These are phyloP conservation scores for Citrus medica DNA, from an alignment of 345 rosid genomes.

Conservation along the genomic window DNA sequence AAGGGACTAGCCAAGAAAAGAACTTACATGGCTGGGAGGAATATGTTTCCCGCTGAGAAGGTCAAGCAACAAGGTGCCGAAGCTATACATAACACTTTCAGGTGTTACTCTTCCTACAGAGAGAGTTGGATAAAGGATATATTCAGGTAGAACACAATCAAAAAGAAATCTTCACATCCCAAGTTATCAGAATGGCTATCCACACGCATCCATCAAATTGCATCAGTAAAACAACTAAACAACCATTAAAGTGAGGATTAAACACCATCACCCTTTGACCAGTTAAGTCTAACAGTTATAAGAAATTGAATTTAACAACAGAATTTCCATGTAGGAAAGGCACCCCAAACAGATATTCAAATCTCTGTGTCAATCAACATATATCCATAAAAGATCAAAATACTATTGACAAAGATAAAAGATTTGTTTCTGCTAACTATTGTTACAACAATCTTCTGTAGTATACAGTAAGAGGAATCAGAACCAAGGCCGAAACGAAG, in stretches of 20 bases:
- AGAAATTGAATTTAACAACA: not conserved
- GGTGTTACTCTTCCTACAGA: conserved; percentile 74
- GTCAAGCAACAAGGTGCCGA: conserved; percentile 86
- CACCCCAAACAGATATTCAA: not conserved
- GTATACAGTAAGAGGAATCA: not conserved
- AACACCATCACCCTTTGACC: not conserved
- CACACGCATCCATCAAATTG: not conserved
- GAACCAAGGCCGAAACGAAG: not conserved
- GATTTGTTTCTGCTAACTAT: not conserved
- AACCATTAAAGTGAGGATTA: not conserved
- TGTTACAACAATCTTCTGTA: not conserved
- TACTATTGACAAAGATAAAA: not conserved
- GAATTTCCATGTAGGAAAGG: not conserved
- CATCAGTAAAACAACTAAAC: not conserved
- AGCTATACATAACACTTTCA: conserved; percentile 91
- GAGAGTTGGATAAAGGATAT: conserved; percentile 2
- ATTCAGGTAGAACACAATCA: not conserved
- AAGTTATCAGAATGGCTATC: not conserved
- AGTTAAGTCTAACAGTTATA: not conserved
- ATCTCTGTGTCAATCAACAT: not conserved
- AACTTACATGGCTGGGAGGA: conserved; percentile 92
- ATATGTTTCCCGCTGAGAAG: conserved; percentile 96
- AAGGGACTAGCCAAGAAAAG: not conserved
- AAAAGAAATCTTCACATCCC: not conserved
- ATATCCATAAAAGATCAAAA: not conserved